Conservation (phyloP, 768 basidiomycete genomes). For the Paxillus involutus region DNA sequence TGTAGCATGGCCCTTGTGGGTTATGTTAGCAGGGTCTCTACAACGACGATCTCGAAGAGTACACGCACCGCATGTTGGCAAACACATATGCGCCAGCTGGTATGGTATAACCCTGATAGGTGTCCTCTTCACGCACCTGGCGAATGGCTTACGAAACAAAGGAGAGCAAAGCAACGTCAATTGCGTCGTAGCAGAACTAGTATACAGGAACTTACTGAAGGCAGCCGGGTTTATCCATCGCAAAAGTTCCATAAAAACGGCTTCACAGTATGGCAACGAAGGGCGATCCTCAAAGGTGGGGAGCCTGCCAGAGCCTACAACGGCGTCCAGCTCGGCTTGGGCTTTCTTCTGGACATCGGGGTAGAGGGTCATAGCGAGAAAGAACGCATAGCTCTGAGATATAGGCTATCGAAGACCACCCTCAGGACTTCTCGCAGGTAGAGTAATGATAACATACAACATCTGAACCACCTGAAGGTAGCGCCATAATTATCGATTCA, state of each 20-base stretch:
- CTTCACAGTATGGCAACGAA: slow-evolving; percentile 18
- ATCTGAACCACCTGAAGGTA: slow-evolving; percentile 44
- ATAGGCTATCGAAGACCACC: slow-evolving; percentile 13
- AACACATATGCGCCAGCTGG: slow-evolving; percentile 35
- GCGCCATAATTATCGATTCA: neutral
- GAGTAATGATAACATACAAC: slow-evolving; percentile 40
- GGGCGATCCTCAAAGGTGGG: slow-evolving; percentile 15
- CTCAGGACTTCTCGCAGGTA: slow-evolving; percentile 36
- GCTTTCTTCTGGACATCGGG: slow-evolving; percentile 16
- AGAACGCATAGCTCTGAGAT: slow-evolving; percentile 4
- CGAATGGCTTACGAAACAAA: neutral
- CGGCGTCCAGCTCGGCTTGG: slow-evolving; percentile 16
- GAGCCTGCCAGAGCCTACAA: slow-evolving; percentile 11
- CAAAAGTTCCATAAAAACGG: slow-evolving; percentile 12
- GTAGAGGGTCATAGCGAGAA: slow-evolving; percentile 15
- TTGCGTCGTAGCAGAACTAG: neutral
- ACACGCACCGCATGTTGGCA: slow-evolving; percentile 34
- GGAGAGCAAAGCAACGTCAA: no score
- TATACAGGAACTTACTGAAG: neutral
- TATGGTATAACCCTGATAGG: slow-evolving; percentile 27
- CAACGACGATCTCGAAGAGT: no score
- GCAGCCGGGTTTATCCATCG: slow-evolving; percentile 5
- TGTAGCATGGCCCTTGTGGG: slow-evolving; percentile 47
- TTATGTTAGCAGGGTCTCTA: no score
- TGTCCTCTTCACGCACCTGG: neutral